Base-by-base conservation (phyloP, 148 eudicot genomes). In the Chenopodium berlandieri region DNA sequence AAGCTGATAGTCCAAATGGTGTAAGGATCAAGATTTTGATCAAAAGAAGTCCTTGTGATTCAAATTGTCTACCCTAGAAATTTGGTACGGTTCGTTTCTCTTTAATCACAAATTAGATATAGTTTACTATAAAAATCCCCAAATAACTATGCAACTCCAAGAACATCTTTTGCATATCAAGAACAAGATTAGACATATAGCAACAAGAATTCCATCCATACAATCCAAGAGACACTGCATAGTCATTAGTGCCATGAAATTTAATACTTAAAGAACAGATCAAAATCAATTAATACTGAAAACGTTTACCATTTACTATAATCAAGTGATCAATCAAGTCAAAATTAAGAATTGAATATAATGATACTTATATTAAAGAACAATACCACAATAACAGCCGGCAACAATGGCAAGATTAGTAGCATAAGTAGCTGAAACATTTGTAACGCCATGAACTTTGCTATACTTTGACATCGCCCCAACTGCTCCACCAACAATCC, bases 331-430 rank as follows among this genome's bases (percentile, higher is more conserved):
- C 44, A 40, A 6, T 40, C 44, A 40, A 40, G 40, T 27, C 27
- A 67, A 71, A 48, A 22, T 7, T 11, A 32, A 79, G 0, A 31
- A 13, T 31, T 17, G 48, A 67, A 27, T 20, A 4, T 3, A 40
- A 37, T 1, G 13, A 56, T 16, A 31, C 10, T 48, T 62, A 9
- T 4, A 19, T 54, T 4, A 19, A 37, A 68, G 23, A 60, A 22
- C 22, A 79, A 87, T 91, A 95, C 98, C 98, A 83, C 93, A 95
- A 64, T 95, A 95, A 82, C 90, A 89, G 32, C 91, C 97, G 32
- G 94, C 79, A 44, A 95, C 92, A 60, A 92, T 89, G 78, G 98
- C 94, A 52, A 91, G 85, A 89, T 95, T 93, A 60, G 98, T 77
- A 25, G 98, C 98, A 78, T 93, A 95, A 78, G 94, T 90, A 70